Percentiles rank a stretch among this genome's conserved stretches.
These are phyloP conservation scores for Lipomyces orientalis DNA, from an alignment of 805 yeast species.

Conservation along the genomic window DNA sequence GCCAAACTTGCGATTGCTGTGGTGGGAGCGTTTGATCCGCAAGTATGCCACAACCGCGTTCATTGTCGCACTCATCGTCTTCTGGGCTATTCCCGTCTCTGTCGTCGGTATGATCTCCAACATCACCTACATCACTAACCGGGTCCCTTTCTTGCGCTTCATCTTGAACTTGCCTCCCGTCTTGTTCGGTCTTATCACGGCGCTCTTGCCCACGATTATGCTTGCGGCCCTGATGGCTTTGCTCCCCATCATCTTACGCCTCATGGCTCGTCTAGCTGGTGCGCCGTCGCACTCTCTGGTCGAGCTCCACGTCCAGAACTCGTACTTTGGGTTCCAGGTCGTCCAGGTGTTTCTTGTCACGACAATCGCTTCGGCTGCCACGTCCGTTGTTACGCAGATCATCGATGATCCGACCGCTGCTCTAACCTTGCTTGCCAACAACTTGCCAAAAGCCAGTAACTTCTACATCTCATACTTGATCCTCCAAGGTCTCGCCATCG, in stretches of 20 bases:
- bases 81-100: slow-evolving; percentile 98
- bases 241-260: slow-evolving; percentile 82
- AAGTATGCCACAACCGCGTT: slow-evolving; percentile 60
- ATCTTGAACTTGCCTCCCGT: slow-evolving; percentile 72
- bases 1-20: slow-evolving; percentile 70
- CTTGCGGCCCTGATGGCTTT: slow-evolving; percentile 83
- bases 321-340: slow-evolving; percentile 90
- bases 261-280: slow-evolving; percentile 78
- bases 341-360: slow-evolving; percentile 86
- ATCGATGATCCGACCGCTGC: slow-evolving; percentile 72
- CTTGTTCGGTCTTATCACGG: slow-evolving; percentile 83
- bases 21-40: slow-evolving; percentile 63
- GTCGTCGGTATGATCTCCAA: slow-evolving; percentile 94
- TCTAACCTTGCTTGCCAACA: slow-evolving; percentile 72
- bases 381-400: slow-evolving; percentile 73
- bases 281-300: slow-evolving; percentile 70
- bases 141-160: slow-evolving; percentile 75
- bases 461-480: slow-evolving; percentile 84
- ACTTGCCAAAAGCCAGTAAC: slow-evolving; percentile 88
- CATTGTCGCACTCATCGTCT: slow-evolving; percentile 72
- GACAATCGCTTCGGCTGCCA: slow-evolving; percentile 81
- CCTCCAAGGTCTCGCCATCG: slow-evolving; percentile 77
- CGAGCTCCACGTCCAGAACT: slow-evolving; percentile 82
- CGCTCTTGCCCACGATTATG: slow-evolving; percentile 81
- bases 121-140: slow-evolving; percentile 71